Conservation (phyloP, 2,329 filamentous ascomycete genomes). For the Pezicula carpinea region DNA sequence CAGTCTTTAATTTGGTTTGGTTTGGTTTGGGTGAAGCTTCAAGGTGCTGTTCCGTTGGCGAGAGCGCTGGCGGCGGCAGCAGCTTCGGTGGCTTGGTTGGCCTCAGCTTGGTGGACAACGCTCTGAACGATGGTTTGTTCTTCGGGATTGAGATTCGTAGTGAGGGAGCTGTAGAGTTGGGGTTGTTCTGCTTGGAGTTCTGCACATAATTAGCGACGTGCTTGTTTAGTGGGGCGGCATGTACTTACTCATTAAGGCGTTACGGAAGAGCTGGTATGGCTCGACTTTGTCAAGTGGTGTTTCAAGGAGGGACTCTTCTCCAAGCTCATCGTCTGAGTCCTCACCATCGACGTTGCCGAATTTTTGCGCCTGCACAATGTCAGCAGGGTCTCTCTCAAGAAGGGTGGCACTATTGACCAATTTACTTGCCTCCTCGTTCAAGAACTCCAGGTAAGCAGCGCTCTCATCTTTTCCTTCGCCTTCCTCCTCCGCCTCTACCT, state of each 20-base stretch:
- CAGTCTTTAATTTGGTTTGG: slow-evolving; percentile 3
- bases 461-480: slow-evolving; percentile 81
- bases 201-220: slow-evolving; percentile 32
- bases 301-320: slow-evolving; percentile 91
- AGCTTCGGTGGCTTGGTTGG: slow-evolving; percentile 17
- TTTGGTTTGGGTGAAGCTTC: background rate
- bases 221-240: background rate
- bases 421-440: slow-evolving; percentile 74
- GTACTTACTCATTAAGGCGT: slow-evolving; percentile 71
- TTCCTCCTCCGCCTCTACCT: slow-evolving; percentile 50
- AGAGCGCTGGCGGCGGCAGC: slow-evolving; percentile 14
- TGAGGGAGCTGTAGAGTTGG: slow-evolving; percentile 77
- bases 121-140: slow-evolving; percentile 78
- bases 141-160: slow-evolving; percentile 70
- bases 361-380: slow-evolving; percentile 64
- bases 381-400: slow-evolving; percentile 2
- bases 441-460: slow-evolving; percentile 89
- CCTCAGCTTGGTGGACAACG: slow-evolving; percentile 50
- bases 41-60: slow-evolving; percentile 19
- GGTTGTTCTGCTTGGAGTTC: slow-evolving; percentile 88
- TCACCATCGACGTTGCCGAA: slow-evolving; percentile 67
- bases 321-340: slow-evolving; percentile 79
- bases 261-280: slow-evolving; percentile 85
- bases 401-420: background rate
- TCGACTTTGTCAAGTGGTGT: slow-evolving; percentile 94